Conservation (phyloP, 2,329 filamentous ascomycete genomes). For the Ascochyta viciae-villosae region DNA sequence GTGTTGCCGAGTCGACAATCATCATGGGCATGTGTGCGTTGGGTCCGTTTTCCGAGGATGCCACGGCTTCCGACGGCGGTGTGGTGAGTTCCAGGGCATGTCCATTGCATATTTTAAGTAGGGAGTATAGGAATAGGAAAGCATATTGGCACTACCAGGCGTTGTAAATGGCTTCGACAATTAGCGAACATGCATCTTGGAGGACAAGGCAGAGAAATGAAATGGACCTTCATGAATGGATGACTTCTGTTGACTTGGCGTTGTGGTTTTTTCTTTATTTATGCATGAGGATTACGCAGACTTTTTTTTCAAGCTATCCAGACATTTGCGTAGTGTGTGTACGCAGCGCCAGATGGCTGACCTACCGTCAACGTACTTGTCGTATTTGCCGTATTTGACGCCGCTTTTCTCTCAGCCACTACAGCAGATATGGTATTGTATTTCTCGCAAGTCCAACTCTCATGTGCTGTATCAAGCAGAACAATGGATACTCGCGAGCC, state of each 20-base stretch:
- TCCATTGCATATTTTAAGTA: conserved; percentile 20
- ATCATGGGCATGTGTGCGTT: background rate
- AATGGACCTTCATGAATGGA: background rate
- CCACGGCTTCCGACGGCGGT: background rate
- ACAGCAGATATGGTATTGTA: no score
- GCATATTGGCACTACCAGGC: conserved; percentile 22
- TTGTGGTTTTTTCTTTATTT: background rate
- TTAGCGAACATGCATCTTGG: conserved; percentile 23
- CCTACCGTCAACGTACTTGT: no score
- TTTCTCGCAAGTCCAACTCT: no score
- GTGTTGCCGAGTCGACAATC: background rate
- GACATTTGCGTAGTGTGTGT: no score
- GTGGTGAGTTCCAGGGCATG: background rate
- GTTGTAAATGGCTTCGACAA: conserved; percentile 20
- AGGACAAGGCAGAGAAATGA: conserved; percentile 8
- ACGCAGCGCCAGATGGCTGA: no score
- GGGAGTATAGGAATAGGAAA: conserved; percentile 15
- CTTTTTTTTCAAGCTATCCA: background rate
- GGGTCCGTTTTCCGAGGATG: background rate
- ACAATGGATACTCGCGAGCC: no score
- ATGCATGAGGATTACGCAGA: background rate
- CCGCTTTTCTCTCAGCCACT: no score
- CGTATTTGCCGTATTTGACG: no score
- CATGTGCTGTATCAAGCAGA: no score
- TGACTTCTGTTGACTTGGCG: background rate